Conservation (phyloP, 1,139 yeast genomes). For the Diutina pseudorugosa region DNA sequence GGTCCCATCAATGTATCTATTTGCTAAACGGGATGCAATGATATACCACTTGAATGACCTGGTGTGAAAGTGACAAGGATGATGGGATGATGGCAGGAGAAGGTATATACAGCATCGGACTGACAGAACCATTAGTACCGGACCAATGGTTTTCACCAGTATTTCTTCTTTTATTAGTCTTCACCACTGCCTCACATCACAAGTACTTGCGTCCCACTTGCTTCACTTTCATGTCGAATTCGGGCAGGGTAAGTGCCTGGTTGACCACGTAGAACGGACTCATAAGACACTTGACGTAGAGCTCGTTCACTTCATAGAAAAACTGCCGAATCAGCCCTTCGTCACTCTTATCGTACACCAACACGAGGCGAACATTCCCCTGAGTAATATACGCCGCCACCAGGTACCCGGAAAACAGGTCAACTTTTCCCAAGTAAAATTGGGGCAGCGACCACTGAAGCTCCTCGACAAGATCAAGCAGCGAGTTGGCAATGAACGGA, state of each 20-base stretch:
- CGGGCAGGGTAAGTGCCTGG: constrained; percentile 61
- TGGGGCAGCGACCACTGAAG: constrained; percentile 65
- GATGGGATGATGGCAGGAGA: too few relatives aligned
- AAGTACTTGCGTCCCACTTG: constrained; percentile 67
- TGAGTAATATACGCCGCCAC: constrained; percentile 82
- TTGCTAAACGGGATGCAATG: not conserved
- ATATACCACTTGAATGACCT: too few relatives aligned
- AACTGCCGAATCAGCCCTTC: constrained; percentile 77
- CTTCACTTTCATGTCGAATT: constrained; percentile 67
- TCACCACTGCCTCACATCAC: constrained; percentile 15
- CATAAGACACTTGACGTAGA: constrained; percentile 73
- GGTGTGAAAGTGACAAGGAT: too few relatives aligned
- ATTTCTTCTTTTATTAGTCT: not conserved
- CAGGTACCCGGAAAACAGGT: constrained; percentile 70
- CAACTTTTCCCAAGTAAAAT: constrained; percentile 65
- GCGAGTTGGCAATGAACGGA: constrained; percentile 81
- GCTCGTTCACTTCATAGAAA: constrained; percentile 74
- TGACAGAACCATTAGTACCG: not conserved
- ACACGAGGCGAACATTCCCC: constrained; percentile 71
- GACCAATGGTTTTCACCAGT: not conserved
- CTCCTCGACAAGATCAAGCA: constrained; percentile 83
- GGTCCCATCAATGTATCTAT: too few relatives aligned
- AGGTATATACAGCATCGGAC: not conserved
- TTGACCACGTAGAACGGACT: constrained; percentile 80
- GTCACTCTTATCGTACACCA: constrained; percentile 59